Evolutionary conservation across 2,329 filamentous ascomycete species (phyloP).

Genomic region (Colletotrichum sp.): DNA sequence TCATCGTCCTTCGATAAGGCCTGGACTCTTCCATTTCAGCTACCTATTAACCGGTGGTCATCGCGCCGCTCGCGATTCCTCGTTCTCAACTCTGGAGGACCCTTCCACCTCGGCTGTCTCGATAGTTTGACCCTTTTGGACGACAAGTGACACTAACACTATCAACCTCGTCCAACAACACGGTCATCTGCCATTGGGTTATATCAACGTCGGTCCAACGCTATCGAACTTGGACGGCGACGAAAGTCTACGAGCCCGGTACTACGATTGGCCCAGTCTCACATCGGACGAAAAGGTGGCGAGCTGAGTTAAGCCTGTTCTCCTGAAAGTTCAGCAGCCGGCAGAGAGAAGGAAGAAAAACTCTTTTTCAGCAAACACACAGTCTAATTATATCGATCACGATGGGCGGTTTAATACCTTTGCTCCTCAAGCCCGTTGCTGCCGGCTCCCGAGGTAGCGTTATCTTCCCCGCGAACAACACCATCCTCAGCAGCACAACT

Average conservation of each 20-base stretch:
- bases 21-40: neutral
- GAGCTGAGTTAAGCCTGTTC: neutral
- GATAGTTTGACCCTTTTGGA: neutral
- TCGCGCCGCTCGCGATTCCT: neutral
- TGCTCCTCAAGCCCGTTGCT: constrained; percentile 29
- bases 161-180: neutral
- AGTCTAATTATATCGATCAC: neutral
- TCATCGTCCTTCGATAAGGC: neutral
- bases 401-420: constrained; percentile 37
- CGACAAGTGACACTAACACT: neutral
- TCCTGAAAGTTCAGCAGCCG: neutral
- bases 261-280: neutral
- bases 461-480: constrained; percentile 21
- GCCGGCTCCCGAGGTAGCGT: constrained; percentile 22
- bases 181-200: neutral
- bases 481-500: neutral
- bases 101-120: neutral
- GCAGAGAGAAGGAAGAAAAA: neutral
- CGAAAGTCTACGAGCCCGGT: neutral
- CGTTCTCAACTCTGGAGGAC: neutral
- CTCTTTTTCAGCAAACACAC: neutral
- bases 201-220: neutral
- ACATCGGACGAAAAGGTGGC: constrained; percentile 19
- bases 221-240: neutral
- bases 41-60: neutral